A percentile compares a stretch with the other conserved stretches of the same genome.
phyloP scores from a whole-genome alignment of 2,329 filamentous ascomycete genomes.

The Pseudogymnoascus sp. region DNA sequence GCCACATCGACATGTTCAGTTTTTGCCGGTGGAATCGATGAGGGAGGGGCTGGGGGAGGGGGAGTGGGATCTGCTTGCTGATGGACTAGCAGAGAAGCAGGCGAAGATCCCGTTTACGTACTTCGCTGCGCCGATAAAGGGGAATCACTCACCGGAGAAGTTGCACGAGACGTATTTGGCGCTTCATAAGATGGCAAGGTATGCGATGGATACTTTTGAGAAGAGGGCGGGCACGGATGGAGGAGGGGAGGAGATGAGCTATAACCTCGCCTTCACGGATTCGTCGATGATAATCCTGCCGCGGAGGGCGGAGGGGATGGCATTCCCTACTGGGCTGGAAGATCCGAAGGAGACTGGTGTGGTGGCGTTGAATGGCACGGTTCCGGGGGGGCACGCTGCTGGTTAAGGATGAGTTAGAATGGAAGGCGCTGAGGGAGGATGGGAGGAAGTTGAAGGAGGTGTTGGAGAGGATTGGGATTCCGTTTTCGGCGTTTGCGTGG shows the following conservation, averaged over 20 bases:
- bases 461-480: conserved; percentile 37
- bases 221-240: not conserved
- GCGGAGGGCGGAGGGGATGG: conserved; percentile 44
- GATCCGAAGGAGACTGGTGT: conserved; percentile 33
- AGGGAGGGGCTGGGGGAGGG: conserved; percentile 40
- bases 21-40: conserved; percentile 62
- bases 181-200: conserved; percentile 22
- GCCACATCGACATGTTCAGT: conserved; percentile 64
- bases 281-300: conserved; percentile 49
- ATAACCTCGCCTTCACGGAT: conserved; percentile 56
- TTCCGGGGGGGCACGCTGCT: conserved; percentile 59
- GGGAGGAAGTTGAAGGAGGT: conserved; percentile 33
- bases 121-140: conserved; percentile 22
- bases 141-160: conserved; percentile 15
- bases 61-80: conserved; percentile 46
- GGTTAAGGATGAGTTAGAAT: conserved; percentile 53
- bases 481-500: conserved; percentile 11
- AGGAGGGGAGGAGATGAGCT: conserved; percentile 50
- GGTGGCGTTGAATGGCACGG: conserved; percentile 52
- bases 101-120: conserved; percentile 27
- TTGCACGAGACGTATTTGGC: conserved; percentile 23
- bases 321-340: conserved; percentile 23
- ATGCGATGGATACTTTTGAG: not conserved
- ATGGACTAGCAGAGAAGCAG: conserved; percentile 28
- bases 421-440: conserved; percentile 43